Conservation (phyloP, 192 early-diverging fungal species). For the Kickxella alabastrina region DNA sequence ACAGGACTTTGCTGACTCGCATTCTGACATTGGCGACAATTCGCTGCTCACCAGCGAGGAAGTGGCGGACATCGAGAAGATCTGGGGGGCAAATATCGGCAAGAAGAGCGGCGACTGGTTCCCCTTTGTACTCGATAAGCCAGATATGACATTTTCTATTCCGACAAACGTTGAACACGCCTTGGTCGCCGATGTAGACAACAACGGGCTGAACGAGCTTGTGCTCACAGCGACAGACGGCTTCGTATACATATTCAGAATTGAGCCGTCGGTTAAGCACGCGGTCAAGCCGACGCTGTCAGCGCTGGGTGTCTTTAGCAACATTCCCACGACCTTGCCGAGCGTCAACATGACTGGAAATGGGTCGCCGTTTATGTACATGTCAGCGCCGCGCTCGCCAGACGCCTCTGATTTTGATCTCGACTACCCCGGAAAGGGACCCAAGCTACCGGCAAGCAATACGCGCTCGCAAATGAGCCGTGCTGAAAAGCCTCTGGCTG, state of each 20-base stretch:
- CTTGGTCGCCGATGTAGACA: slow-evolving; percentile 48
- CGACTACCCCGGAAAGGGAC: slow-evolving; percentile 7
- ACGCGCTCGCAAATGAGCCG: not conserved
- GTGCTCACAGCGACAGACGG: slow-evolving; percentile 52
- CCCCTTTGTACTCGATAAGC: slow-evolving; percentile 41
- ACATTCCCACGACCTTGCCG: slow-evolving; percentile 35
- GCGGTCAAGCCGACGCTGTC: slow-evolving; percentile 33
- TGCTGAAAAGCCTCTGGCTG: not conserved
- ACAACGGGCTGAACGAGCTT: slow-evolving; percentile 53
- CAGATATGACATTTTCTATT: slow-evolving; percentile 48
- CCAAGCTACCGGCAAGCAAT: not conserved
- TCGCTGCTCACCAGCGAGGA: slow-evolving; percentile 33
- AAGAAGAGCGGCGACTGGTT: slow-evolving; percentile 54
- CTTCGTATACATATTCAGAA: slow-evolving; percentile 51
- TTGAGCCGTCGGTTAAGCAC: slow-evolving; percentile 39
- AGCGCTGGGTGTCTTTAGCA: slow-evolving; percentile 36
- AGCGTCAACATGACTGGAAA: slow-evolving; percentile 42
- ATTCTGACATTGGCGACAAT: slow-evolving; percentile 23
- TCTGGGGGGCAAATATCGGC: slow-evolving; percentile 49
- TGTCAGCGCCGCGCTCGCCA: slow-evolving; percentile 51
- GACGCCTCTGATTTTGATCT: slow-evolving; percentile 42
- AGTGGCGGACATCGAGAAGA: slow-evolving; percentile 45
- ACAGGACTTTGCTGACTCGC: slow-evolving; percentile 17
- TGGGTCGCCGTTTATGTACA: slow-evolving; percentile 47
- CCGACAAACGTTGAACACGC: slow-evolving; percentile 52